A percentile compares a stretch with the other conserved stretches of the same genome.
Evolutionary conservation across 371 early-diverging fungal genomes (phyloP).

Genomic region (Blakeslea trispora): DNA sequence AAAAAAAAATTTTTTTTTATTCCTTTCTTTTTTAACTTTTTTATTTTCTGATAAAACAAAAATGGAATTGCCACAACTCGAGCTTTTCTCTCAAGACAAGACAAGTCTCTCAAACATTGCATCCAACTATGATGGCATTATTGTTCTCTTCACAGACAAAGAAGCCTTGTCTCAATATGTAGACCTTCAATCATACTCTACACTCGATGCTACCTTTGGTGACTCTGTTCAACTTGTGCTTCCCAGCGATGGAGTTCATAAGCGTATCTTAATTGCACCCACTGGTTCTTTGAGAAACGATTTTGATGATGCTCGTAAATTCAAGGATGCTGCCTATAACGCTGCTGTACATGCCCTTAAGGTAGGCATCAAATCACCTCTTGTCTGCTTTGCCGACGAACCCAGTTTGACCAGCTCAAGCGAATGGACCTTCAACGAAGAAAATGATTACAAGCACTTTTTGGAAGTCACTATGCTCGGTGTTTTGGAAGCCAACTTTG

Average conservation of each 20-base stretch:
- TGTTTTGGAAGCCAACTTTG: constrained; percentile 71
- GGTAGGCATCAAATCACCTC: constrained; percentile 62
- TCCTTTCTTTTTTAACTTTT: neutral
- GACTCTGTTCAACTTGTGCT: constrained; percentile 39
- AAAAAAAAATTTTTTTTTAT: constrained; percentile 7
- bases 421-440: constrained; percentile 33
- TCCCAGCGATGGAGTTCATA: constrained; percentile 47
- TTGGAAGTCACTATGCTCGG: constrained; percentile 77
- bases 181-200: constrained; percentile 30
- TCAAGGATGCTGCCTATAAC: constrained; percentile 63
- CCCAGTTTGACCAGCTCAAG: constrained; percentile 29
- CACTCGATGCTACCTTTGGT: constrained; percentile 45
- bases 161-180: constrained; percentile 22
- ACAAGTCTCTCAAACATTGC: neutral
- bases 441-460: constrained; percentile 64
- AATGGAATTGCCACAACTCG: constrained; percentile 22
- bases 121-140: constrained; percentile 36
- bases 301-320: constrained; percentile 83
- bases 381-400: constrained; percentile 62
- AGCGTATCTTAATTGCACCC: constrained; percentile 71
- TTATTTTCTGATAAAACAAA: constrained; percentile 3
- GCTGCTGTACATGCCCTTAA: constrained; percentile 68
- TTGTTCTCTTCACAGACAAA: constrained; percentile 46
- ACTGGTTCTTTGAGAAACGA: constrained; percentile 73
- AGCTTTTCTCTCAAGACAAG: constrained; percentile 4